Percentiles rank a stretch among this genome's conserved stretches.
Evolutionary conservation across 495 filamentous ascomycete species (phyloP).

Genomic region (Neurospora sp.): DNA sequence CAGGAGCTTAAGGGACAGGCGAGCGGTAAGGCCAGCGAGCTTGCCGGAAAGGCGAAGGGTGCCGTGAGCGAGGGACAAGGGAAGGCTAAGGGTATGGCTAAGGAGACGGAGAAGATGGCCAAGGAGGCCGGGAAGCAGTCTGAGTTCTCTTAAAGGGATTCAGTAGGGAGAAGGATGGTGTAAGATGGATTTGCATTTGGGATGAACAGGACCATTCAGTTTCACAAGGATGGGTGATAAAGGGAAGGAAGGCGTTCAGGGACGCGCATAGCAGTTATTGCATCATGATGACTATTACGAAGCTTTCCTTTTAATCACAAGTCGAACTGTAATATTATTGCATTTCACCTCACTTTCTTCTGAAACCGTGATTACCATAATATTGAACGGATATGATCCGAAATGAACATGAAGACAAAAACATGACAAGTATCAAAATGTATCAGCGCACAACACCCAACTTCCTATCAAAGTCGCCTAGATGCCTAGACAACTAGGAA

Average conservation of each 20-base stretch:
- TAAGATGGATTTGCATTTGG: background rate
- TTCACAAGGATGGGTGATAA: background rate
- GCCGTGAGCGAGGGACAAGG: background rate
- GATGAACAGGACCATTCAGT: background rate
- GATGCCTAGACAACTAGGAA: background rate
- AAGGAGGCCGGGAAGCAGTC: background rate
- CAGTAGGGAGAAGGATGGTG: background rate
- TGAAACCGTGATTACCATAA: too few relatives aligned
- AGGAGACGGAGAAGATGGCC: slow-evolving; percentile 7
- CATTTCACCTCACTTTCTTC: background rate
- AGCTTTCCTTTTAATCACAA: background rate
- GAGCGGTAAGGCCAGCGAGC: slow-evolving; percentile 3
- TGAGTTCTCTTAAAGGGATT: background rate
- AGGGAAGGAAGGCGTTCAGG: background rate
- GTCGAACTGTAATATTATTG: background rate
- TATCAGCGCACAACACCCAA: background rate
- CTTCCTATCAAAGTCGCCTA: background rate
- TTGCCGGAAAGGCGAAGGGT: background rate
- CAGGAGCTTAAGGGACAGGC: slow-evolving; percentile 6
- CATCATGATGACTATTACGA: background rate
- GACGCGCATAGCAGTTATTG: background rate
- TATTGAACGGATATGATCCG: too few relatives aligned
- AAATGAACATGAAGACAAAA: too few relatives aligned
- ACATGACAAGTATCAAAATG: background rate
- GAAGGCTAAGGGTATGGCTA: background rate